Conservation (phyloP, 1,139 yeast species). For the Arxiozyma heterogenica region DNA sequence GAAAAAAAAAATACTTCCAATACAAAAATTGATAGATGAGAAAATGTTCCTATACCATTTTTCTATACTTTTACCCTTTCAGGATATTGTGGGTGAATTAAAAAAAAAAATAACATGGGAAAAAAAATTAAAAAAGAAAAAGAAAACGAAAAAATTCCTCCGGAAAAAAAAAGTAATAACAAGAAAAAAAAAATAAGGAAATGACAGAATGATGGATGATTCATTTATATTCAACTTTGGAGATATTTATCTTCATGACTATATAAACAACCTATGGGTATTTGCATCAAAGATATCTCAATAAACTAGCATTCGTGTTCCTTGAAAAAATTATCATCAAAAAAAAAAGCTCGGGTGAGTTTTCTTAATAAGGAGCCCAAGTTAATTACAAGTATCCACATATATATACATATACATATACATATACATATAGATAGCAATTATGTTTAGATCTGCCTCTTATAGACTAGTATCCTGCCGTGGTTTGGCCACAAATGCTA, state of each 20-base stretch:
- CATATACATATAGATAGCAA: not conserved
- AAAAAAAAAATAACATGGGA: not conserved
- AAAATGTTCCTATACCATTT: too few species aligned
- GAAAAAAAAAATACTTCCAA: too few species aligned
- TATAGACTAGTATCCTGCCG: constrained; percentile 20
- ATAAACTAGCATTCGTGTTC: too few species aligned
- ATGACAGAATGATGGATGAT: not conserved
- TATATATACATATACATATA: too few species aligned
- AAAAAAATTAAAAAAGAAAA: too few species aligned
- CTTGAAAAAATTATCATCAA: too few species aligned
- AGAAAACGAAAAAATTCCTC: not conserved
- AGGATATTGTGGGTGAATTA: not conserved
- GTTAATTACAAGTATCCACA: too few species aligned
- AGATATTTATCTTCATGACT: not conserved
- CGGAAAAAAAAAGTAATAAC: not conserved
- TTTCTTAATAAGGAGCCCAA: too few species aligned
- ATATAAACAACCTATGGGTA: not conserved
- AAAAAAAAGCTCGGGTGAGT: too few species aligned
- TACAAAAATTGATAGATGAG: too few species aligned
- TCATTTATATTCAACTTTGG: not conserved
- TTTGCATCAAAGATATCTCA: not conserved
- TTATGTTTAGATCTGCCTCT: constrained; percentile 23
- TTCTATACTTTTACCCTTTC: not conserved
- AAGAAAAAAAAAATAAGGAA: not conserved
- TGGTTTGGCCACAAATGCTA: constrained; percentile 15